phyloP scores from a whole-genome alignment of 768 basidiomycete species.

The Psilocybe azurescens region DNA sequence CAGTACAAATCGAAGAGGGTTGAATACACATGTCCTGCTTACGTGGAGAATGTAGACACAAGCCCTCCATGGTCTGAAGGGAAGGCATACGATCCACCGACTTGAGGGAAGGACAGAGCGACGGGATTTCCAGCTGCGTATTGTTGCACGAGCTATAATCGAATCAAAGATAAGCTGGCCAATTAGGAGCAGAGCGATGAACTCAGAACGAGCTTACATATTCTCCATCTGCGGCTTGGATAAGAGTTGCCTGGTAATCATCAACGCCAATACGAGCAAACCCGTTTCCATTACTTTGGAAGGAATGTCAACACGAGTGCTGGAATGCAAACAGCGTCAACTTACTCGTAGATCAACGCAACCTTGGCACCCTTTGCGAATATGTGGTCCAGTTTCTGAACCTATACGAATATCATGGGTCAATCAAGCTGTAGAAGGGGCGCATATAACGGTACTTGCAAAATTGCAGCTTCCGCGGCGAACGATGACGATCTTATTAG shows the following conservation, averaged over 20 bases:
- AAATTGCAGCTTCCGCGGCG: too few relatives aligned
- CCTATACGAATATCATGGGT: too few relatives aligned
- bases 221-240: conserved; percentile 59
- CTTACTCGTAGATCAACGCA: too few relatives aligned
- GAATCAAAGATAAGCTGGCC: neutral
- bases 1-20: neutral
- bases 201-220: conserved; percentile 45
- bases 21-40: neutral
- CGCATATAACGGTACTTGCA: too few relatives aligned
- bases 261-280: conserved; percentile 48
- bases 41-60: conserved; percentile 56
- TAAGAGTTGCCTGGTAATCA: conserved; percentile 52
- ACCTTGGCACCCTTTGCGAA: too few relatives aligned
- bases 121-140: conserved; percentile 48
- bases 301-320: neutral
- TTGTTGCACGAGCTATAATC: conserved; percentile 51
- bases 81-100: conserved; percentile 45
- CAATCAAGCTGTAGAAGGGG: too few relatives aligned
- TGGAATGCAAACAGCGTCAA: too few relatives aligned
- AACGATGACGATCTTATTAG: too few relatives aligned
- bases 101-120: conserved; percentile 53
- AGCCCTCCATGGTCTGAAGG: conserved; percentile 58
- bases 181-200: neutral
- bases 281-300: conserved; percentile 52
- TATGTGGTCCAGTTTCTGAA: too few relatives aligned